Percentiles rank a stretch among this genome's conserved stretches.
Conservation (phyloP, 352 stramenopile species). For the Phytophthora chlamydospora region DNA sequence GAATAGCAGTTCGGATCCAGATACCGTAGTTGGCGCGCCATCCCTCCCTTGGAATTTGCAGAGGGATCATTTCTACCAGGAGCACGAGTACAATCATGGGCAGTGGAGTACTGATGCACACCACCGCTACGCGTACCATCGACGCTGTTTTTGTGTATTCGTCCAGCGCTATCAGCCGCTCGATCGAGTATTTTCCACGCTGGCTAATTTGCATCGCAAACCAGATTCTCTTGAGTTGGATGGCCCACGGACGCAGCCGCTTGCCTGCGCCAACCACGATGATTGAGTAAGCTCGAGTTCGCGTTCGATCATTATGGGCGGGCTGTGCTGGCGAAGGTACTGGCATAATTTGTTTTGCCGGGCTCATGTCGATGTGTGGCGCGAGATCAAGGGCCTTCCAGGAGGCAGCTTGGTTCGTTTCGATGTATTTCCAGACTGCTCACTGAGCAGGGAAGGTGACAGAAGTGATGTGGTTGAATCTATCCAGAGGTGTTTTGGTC, state of each 20-base stretch:
- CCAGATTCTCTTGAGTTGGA: slow-evolving; percentile 17
- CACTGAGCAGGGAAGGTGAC: not conserved
- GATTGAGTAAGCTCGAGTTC: slow-evolving; percentile 9
- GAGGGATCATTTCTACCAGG: slow-evolving; percentile 15
- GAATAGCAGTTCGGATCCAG: slow-evolving; percentile 18
- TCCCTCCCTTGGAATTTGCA: slow-evolving; percentile 16
- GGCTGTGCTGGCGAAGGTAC: not conserved
- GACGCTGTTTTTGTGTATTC: slow-evolving; percentile 13
- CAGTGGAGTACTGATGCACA: slow-evolving; percentile 14
- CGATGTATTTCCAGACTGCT: not conserved
- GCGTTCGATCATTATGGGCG: slow-evolving; percentile 1
- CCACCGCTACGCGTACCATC: slow-evolving; percentile 3
- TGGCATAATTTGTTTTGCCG: no score
- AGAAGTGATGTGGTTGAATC: not conserved
- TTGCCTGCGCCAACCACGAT: not conserved
- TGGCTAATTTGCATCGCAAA: slow-evolving; percentile 29
- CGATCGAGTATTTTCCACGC: slow-evolving; percentile 29
- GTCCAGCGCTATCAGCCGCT: slow-evolving; percentile 25
- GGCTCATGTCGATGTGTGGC: not conserved
- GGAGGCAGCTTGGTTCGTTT: not conserved
- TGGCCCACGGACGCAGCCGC: not conserved
- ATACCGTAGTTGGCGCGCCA: slow-evolving; percentile 21
- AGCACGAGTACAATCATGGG: slow-evolving; percentile 15
- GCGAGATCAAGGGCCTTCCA: not conserved
- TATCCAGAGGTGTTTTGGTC: slow-evolving; percentile 1